Conservation (phyloP, 768 basidiomycete species). For the Rhizopogon salebrosus region DNA sequence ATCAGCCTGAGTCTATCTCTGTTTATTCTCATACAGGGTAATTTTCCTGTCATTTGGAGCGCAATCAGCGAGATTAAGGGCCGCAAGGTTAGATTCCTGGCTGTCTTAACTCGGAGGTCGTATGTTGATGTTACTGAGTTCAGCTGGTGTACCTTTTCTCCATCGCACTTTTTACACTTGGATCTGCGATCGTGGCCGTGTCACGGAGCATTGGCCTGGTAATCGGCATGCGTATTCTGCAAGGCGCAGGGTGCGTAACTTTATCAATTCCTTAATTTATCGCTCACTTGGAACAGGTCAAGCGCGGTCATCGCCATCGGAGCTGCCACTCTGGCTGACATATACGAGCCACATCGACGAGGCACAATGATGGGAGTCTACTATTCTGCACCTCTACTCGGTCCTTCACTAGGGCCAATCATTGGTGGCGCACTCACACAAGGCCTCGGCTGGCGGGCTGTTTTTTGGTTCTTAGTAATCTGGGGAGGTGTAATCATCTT, state of each 20-base stretch:
- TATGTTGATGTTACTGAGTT: not conserved
- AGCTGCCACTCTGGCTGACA: conserved; percentile 74
- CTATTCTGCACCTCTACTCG: conserved; percentile 76
- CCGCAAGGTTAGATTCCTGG: conserved; percentile 43
- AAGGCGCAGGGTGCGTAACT: conserved; percentile 50
- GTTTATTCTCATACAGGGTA: conserved; percentile 69
- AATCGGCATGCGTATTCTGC: conserved; percentile 63
- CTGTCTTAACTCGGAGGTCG: not conserved
- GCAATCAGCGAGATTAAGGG: conserved; percentile 74
- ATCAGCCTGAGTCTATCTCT: conserved; percentile 67
- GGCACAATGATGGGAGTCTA: conserved; percentile 81
- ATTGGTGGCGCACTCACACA: conserved; percentile 66
- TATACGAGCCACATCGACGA: conserved; percentile 74
- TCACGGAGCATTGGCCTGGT: conserved; percentile 52
- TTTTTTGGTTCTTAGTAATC: conserved; percentile 79
- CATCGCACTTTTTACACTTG: conserved; percentile 47
- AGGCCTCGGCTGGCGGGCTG: conserved; percentile 72
- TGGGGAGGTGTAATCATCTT: conserved; percentile 50
- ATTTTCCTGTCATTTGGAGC: conserved; percentile 63
- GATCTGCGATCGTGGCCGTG: conserved; percentile 53
- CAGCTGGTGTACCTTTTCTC: conserved; percentile 56
- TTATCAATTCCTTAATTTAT: no score
- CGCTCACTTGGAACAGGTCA: conserved; percentile 33
- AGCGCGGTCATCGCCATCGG: conserved; percentile 69
- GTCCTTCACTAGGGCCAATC: conserved; percentile 61